Percentiles rank a stretch among this genome's conserved stretches.
These are phyloP conservation scores for Pachysandra terminalis DNA, from an alignment of 164 flowering plant species.

Conservation along the genomic window DNA sequence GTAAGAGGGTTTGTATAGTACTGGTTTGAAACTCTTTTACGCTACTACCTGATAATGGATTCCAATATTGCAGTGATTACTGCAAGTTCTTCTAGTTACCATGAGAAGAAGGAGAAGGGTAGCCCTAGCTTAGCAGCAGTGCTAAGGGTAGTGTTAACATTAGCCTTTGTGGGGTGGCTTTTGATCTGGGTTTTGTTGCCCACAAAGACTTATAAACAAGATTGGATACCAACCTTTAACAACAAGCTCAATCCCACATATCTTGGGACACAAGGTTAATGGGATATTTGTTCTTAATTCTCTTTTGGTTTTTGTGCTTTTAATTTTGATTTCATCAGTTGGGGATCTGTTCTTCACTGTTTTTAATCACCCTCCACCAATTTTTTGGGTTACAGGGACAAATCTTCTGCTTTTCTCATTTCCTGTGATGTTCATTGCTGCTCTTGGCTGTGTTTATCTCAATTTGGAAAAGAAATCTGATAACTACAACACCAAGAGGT, in stretches of 20 bases:
- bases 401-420: slow-evolving; percentile 40
- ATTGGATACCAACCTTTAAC: slow-evolving; percentile 37
- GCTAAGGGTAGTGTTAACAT: slow-evolving; percentile 19
- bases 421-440: slow-evolving; percentile 52
- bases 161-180: slow-evolving; percentile 44
- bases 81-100: not conserved
- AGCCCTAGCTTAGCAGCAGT: not conserved
- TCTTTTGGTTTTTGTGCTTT: not conserved
- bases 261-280: slow-evolving; percentile 67
- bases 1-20: too few species aligned
- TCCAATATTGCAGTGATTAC: not conserved
- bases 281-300: not conserved
- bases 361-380: too few species aligned
- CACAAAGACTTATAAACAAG: slow-evolving; percentile 33
- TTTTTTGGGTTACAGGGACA: slow-evolving; percentile 40
- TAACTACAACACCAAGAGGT: too few species aligned
- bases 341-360: too few species aligned
- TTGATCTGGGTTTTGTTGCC: slow-evolving; percentile 53
- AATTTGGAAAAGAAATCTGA: slow-evolving; percentile 57
- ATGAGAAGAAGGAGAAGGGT: not conserved
- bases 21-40: too few species aligned
- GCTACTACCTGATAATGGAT: not conserved
- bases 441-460: slow-evolving; percentile 56
- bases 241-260: slow-evolving; percentile 34
- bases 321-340: too few species aligned